Percentiles rank a stretch among this genome's conserved stretches.
Evolutionary conservation across 1,139 yeast genomes (phyloP).

Genomic region (Taphrina wiesneri): DNA sequence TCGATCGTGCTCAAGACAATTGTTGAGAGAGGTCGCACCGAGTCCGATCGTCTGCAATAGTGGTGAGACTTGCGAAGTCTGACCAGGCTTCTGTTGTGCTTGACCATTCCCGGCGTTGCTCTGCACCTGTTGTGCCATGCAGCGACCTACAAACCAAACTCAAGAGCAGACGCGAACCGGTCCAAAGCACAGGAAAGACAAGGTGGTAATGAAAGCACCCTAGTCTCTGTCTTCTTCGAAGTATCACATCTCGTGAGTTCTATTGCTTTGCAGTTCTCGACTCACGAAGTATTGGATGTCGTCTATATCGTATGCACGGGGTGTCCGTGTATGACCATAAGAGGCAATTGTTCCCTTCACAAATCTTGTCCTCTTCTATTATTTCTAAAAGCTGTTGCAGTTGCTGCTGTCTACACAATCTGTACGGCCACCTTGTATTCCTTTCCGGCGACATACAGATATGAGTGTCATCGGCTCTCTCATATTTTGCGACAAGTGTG

Average conservation of each 20-base stretch:
- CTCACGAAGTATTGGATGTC: neutral
- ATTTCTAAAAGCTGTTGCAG: neutral
- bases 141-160: neutral
- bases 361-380: neutral
- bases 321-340: neutral
- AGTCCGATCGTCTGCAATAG: constrained; percentile 1
- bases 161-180: neutral
- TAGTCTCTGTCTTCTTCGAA: neutral
- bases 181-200: neutral
- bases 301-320: neutral
- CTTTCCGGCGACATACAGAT: neutral
- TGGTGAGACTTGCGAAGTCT: constrained; percentile 2
- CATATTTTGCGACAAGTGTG: constrained; percentile 92
- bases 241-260: neutral
- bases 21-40: constrained; percentile 14
- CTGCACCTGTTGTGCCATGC: constrained; percentile 17
- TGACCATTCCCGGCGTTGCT: constrained; percentile 5
- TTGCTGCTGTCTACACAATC: neutral
- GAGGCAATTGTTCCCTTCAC: neutral
- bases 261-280: neutral
- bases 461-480: constrained; percentile 96
- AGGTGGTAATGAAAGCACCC: neutral
- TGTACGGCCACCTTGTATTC: too few species aligned
- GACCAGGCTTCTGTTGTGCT: constrained; percentile 3
- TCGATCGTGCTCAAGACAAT: constrained; percentile 31